These are phyloP conservation scores for Globisporangium uncinulatum DNA, from an alignment of 352 stramenopile species.

Conservation along the genomic window DNA sequence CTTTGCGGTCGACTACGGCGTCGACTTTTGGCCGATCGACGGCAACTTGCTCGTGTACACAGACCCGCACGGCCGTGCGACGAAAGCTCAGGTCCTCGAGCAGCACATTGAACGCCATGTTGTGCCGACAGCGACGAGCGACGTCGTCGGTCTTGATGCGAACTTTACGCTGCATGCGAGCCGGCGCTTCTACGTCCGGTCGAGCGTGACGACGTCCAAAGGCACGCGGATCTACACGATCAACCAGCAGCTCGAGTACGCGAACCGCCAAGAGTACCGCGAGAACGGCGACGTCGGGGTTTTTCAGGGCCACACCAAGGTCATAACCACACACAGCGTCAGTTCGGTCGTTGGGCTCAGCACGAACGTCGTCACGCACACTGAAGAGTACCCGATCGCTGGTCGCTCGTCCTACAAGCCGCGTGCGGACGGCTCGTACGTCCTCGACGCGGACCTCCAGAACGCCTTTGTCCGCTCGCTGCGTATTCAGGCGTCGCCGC, in stretches of 20 bases:
- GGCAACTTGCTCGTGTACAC: conserved; percentile 57
- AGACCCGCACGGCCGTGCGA: conserved; percentile 33
- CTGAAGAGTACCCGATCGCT: conserved; percentile 47
- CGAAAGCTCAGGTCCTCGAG: conserved; percentile 27
- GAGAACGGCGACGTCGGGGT: conserved; percentile 37
- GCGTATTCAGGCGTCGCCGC: conserved; percentile 10
- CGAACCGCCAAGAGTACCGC: conserved; percentile 46
- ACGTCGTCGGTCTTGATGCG: conserved; percentile 22
- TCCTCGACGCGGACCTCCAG: conserved; percentile 34
- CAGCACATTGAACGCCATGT: conserved; percentile 26
- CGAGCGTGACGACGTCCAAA: conserved; percentile 50
- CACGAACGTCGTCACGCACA: conserved; percentile 17
- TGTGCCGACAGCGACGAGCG: conserved; percentile 13
- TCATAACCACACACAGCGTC: conserved; percentile 31
- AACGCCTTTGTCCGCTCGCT: conserved; percentile 36
- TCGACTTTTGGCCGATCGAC: conserved; percentile 68
- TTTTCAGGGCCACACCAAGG: conserved; percentile 34
- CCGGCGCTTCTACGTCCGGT: conserved; percentile 36
- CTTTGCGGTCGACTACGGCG: conserved; percentile 54
- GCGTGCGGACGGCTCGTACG: conserved; percentile 27
- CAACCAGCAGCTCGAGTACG: conserved; percentile 35
- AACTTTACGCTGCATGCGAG: conserved; percentile 41
- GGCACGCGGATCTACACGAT: conserved; percentile 51
- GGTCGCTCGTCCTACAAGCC: conserved; percentile 42
- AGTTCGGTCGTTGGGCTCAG: conserved; percentile 12